Evolutionary conservation across 306 rosid species (phyloP), one percentile per base, ranked within the genome.

Genomic region (Fragaria vesca): DNA sequence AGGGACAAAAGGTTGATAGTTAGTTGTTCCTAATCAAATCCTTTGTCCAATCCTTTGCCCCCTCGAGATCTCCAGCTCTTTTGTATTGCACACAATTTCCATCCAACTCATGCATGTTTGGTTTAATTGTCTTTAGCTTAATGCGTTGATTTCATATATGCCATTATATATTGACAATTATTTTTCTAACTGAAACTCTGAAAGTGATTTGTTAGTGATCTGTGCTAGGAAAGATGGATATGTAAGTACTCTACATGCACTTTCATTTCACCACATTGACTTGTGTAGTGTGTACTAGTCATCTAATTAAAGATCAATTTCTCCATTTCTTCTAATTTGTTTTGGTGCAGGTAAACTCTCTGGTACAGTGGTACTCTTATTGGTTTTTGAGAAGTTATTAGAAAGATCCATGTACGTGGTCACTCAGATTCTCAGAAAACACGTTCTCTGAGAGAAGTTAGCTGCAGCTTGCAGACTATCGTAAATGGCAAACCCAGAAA

Each of bases 241-340:
- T 52, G 24, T 16, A 54, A 38, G 38, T 26, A 16, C 21, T 70
- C 57, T 24, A 7, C 9, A 6, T 8, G 7, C 42, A 48, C 5
- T 50, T 71, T 11, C 45, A 71, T 50, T 71, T 32, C 74, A 32
- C 28, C 75, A 18, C 2, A 71, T 28, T 71, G 60, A 58, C 65
- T 58, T 11, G 34, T 57, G 63, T 24, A 52, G 36, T 32, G 3
- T 55, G 61, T 30, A 55, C 15, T 21, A 21, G 12, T 21, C 32
- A 24, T 24, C 0, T 60, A 26, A 42, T 42, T 57, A 11, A 1
- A n/a, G 62, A 57, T 26, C 36, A 12, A 60, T 60, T 60, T 60
- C 66, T 60, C 16, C 36, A 8, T 60, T n/a, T 58, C 18, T 60
- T 60, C 36, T 60, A 26, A 60, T 24, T 12, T 15, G 17, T 12